Base-by-base conservation (phyloP, 2,329 filamentous ascomycete genomes). In the Fusarium sambucinum region DNA sequence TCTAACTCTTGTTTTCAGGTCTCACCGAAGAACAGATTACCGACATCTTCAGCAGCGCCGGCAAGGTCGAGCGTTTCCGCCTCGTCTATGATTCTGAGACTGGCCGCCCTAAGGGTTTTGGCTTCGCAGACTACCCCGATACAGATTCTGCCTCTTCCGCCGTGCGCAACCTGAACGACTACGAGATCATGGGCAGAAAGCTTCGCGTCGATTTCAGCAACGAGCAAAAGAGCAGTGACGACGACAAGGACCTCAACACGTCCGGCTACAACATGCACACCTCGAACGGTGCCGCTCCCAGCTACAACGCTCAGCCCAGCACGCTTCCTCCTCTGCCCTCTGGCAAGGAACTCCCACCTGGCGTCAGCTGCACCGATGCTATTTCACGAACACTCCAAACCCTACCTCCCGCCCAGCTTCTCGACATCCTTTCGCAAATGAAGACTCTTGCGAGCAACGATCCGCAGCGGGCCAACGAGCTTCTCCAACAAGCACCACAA, bases 1-100 rank as follows among this genome's bases (percentile, higher is more conserved):
- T 51, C 75, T 77, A 53, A 78, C 67, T 7, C 13, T 16, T 17
- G 3, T 23, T 25, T n/a, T 74, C 75, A 97, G 94, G 95, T 68
- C 89, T 97, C 69, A 97, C 94, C 30, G 96, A 99, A 81, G 94
- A 98, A 78, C 92, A 97, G 78, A 97, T 99, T 74, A 91, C 91
- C 77, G 93, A 97, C 73, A 97, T 97, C 64, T 96, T 98, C 79
- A 92, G 90, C 77, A 91, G 92, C 69, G 94, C 92, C 54, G 96
- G 96, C 60, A 92, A 94, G 70, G 95, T 98, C 2, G 85, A 96
- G 61, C 95, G 92, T 77, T 98, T 98, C 78, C 89, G 95, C 53
- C 86, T 98, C 48, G 95, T 98, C 69, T 96, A 97, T 80, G 96
- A 98, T 82, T 92, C 94, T 54, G 95, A 98, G 76, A 97, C 94